Percentiles rank a stretch among this genome's conserved stretches.
These are phyloP conservation scores for Mortierella antarctica DNA, from an alignment of 192 early-diverging fungal genomes.

Conservation along the genomic window DNA sequence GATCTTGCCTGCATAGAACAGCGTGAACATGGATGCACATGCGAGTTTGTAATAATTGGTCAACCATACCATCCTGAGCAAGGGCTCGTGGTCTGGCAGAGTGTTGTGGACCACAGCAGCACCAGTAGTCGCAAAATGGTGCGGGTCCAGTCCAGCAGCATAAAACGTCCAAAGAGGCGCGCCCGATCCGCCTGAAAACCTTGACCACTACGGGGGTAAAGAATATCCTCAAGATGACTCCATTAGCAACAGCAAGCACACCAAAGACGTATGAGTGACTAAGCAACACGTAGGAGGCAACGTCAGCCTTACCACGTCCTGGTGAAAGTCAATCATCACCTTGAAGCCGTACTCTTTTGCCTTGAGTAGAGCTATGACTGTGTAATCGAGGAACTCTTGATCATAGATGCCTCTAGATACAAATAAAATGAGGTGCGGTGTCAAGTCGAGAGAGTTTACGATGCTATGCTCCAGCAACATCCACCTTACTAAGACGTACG, in stretches of 20 bases:
- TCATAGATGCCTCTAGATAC: constrained; percentile 60
- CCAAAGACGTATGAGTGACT: no score
- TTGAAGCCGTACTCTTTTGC: constrained; percentile 56
- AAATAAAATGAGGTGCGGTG: neutral
- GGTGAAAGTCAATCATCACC: constrained; percentile 70
- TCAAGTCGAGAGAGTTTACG: neutral
- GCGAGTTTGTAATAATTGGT: constrained; percentile 68
- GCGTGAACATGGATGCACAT: constrained; percentile 64
- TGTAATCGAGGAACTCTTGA: constrained; percentile 63
- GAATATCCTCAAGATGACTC: neutral
- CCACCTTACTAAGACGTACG: constrained; percentile 50
- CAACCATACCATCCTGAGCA: constrained; percentile 67
- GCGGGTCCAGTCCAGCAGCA: constrained; percentile 59
- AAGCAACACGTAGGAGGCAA: neutral
- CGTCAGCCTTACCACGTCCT: constrained; percentile 57
- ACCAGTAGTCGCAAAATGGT: constrained; percentile 54
- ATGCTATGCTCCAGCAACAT: no score
- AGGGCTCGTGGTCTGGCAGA: constrained; percentile 24
- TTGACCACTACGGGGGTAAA: constrained; percentile 42
- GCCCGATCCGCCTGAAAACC: constrained; percentile 60
- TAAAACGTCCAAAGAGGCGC: constrained; percentile 66
- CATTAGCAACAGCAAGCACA: no score
- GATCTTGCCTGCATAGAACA: constrained; percentile 63
- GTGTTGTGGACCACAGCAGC: constrained; percentile 65
- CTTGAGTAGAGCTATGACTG: constrained; percentile 58